Evolutionary conservation across 768 basidiomycete genomes (phyloP).

Genomic region (Podaxis rugospora): DNA sequence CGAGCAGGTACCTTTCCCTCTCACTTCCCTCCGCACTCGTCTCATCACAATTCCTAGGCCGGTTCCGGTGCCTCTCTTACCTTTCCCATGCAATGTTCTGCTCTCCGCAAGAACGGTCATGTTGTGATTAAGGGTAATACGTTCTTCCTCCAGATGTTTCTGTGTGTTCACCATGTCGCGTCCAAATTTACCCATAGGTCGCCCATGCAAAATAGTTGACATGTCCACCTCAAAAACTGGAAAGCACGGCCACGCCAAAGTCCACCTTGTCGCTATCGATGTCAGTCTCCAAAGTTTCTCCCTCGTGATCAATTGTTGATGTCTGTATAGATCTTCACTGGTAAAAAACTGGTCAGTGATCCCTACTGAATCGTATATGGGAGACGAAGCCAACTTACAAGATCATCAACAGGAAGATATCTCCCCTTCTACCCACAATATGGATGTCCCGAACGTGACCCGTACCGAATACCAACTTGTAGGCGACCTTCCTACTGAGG

Average conservation of each 20-base stretch:
- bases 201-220: constrained; percentile 98
- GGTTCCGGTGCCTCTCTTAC: constrained; percentile 73
- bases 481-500: constrained; percentile 23
- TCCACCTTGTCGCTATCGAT: constrained; percentile 95
- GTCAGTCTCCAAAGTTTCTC: constrained; percentile 44
- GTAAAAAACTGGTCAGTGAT: constrained; percentile 84
- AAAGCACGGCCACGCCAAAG: constrained; percentile 99
- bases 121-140: constrained; percentile 87
- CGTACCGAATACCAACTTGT: constrained; percentile 92
- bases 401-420: constrained; percentile 72
- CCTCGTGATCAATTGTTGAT: constrained; percentile 3
- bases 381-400: not conserved
- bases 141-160: constrained; percentile 1
- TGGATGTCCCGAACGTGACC: constrained; percentile 94
- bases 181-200: constrained; percentile 41
- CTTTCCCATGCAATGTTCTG: constrained; percentile 93
- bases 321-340: constrained; percentile 86
- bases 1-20: constrained; percentile 54
- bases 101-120: constrained; percentile 87
- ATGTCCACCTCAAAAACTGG: constrained; percentile 99
- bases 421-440: constrained; percentile 97
- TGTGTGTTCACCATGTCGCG: constrained; percentile 1
- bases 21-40: constrained; percentile 2
- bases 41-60: constrained; percentile 37
- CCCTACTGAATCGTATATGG: not conserved